Percentiles rank a stretch among this genome's conserved stretches.
These are phyloP conservation scores for Neoscytalidium dimidiatum DNA, from an alignment of 2,329 filamentous ascomycete species.

Conservation along the genomic window DNA sequence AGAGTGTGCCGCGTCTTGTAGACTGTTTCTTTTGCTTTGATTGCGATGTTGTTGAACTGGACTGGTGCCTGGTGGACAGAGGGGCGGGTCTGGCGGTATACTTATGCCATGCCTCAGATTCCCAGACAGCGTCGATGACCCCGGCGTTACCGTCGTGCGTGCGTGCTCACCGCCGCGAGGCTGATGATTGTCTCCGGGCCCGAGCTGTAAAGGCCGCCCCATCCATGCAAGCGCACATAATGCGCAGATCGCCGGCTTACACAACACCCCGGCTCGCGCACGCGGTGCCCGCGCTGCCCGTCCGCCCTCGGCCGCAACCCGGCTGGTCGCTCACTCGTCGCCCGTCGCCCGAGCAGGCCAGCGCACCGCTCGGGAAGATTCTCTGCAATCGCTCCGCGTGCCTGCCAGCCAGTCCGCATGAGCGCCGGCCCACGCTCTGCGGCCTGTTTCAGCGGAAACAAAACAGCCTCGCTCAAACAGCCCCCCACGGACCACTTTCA, in stretches of 20 bases:
- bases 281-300: conserved; percentile 9
- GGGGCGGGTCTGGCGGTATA: conserved; percentile 16
- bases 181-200: conserved; percentile 18
- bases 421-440: not conserved
- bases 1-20: not conserved
- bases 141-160: conserved; percentile 18
- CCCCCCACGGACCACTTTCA: conserved; percentile 8
- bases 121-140: conserved; percentile 14
- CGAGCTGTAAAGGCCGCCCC: conserved; percentile 16
- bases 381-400: conserved; percentile 7
- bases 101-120: conserved; percentile 19
- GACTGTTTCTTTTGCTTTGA: not conserved
- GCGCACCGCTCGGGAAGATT: conserved; percentile 8
- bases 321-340: conserved; percentile 1
- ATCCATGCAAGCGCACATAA: conserved; percentile 14
- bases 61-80: conserved; percentile 1
- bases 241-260: conserved; percentile 16
- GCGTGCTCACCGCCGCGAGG: conserved; percentile 18
- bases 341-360: conserved; percentile 7
- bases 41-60: not conserved
- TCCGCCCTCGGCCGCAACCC: conserved; percentile 14
- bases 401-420: not conserved
- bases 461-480: conserved; percentile 13
- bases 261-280: conserved; percentile 12
- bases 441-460: conserved; percentile 12